Evolutionary conservation across 345 rosid species (phyloP), one percentile per base, ranked within the genome.

Genomic region (Bruguiera gymnorhiza): DNA sequence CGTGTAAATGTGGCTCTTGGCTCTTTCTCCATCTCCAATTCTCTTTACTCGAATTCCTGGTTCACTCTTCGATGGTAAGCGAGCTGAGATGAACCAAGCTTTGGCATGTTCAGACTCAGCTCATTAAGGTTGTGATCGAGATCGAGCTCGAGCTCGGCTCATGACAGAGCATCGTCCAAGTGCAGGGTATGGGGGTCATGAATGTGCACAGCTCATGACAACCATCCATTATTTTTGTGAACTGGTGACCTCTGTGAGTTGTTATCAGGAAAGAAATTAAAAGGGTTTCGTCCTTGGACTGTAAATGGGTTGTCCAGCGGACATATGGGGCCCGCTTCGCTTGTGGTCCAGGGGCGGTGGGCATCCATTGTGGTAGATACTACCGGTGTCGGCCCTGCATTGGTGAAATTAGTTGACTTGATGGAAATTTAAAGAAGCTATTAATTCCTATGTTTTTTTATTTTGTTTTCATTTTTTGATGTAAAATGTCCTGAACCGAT

Each of bases 311-410:
- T 76, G 68, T 39, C 75, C 68, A 66, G 52, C 79, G 53, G 75
- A 70, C 79, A 76, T 7, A 70, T 76, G 79, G 79, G 79, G 24
- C 68, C 79, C 1, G 26, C 10, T 65, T 37, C 0, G 23, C 51
- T 59, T 37, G 75, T 52, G 75, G 79, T 76, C 72, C 72, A 53
- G 60, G 59, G 63, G 43, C 39, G 68, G 79, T 61, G 64, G 79
- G 71, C 57, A 32, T 43, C 46, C 23, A 51, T 70, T 55, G 36
- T 76, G 68, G 67, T 70, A 58, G 78, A 59, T 59, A 54, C 67
- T 3, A 13, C 50, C 66, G 31, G 6, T 63, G 64, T 63, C 57
- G 62, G 58, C 51, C 29, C 27, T 52, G 31, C 13, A 1, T 21
- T 46, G 5, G 62, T 21, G 30, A 30, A 55, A 52, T 64, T 68